Base-by-base conservation (phyloP, 2,329 filamentous ascomycete species). In the Talaromyces pinophilus region DNA sequence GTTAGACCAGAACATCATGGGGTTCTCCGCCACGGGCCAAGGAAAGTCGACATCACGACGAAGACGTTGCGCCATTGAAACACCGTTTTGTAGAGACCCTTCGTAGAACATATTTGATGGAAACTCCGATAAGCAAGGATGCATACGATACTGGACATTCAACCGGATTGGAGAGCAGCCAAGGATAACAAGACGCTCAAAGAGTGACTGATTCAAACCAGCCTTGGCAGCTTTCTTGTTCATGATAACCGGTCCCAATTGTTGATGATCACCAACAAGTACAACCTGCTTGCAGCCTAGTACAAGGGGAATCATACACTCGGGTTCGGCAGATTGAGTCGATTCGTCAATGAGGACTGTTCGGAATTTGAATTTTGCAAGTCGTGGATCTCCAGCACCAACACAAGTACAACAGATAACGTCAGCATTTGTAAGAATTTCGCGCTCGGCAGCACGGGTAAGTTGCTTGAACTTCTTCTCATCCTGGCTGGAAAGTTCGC, bases 1-100 rank as follows among this genome's bases (percentile, higher is more conserved):
- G 77, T 99, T 99, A 30, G 93, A 96, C 95, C 95, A 99, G 82
- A 99, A 99, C 95, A 98, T 98, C 95, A 99, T 99, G 2, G 95
- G 95, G 72, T 89, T 92, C 76, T 98, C 94, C 22, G 85, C 87
- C 35, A 97, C 92, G 2, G 95, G 95, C 95, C 95, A 99, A 13
- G 95, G 95, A 78, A 99, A 99, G 78, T 99, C 95, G 33, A 99
- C 92, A 73, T 99, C 94, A 70, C 90, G 90, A 69, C 94, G 90
- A 69, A 98, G 85, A 68, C 95, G 90, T 75, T 96, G 90, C 71
- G 92, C 89, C 76, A 91, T 91, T 0, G 93, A 96, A 57, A 99
- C 92, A 75, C 95, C 95, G 72, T 99, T 99, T 79, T 99, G 95
- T 64, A 99, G 85, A 65, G 92, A 95, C 22, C 95, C 95, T 73